A percentile compares a stretch with the other conserved stretches of the same genome.
phyloP scores from a whole-genome alignment of 2,329 filamentous ascomycete genomes.

The Fusarium anthophilum region DNA sequence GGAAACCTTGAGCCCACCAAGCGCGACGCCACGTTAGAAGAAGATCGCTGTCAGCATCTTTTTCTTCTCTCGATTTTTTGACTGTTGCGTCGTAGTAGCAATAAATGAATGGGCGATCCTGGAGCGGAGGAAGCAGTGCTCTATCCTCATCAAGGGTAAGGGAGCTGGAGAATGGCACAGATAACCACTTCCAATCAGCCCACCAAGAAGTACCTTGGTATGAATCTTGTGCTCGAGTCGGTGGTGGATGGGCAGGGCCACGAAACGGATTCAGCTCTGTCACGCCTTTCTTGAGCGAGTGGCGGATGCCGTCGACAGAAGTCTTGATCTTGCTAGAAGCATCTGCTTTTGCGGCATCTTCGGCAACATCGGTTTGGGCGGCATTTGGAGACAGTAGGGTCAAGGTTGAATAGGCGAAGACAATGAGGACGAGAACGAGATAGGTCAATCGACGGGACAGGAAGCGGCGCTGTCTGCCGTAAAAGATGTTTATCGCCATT shows the following conservation, averaged over 20 bases:
- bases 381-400: conserved; percentile 55
- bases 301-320: conserved; percentile 56
- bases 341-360: background rate
- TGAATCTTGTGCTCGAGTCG: conserved; percentile 80
- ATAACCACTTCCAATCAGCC: conserved; percentile 88
- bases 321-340: conserved; percentile 58
- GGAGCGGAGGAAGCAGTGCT: conserved; percentile 81
- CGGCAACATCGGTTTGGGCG: background rate
- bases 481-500: conserved; percentile 48
- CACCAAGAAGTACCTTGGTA: conserved; percentile 85
- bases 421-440: conserved; percentile 59
- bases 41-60: conserved; percentile 79
- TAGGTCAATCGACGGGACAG: conserved; percentile 62
- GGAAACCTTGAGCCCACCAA: conserved; percentile 96
- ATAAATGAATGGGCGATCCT: conserved; percentile 78
- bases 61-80: conserved; percentile 69
- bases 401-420: conserved; percentile 65
- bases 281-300: conserved; percentile 57
- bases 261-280: conserved; percentile 70
- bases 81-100: conserved; percentile 85
- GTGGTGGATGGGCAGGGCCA: conserved; percentile 74
- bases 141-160: conserved; percentile 84
- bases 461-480: conserved; percentile 61
- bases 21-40: conserved; percentile 89
- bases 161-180: conserved; percentile 82